These are phyloP conservation scores for Fragilariopsis cylindrus DNA, from an alignment of 108 stramenopile species.

Conservation along the genomic window DNA sequence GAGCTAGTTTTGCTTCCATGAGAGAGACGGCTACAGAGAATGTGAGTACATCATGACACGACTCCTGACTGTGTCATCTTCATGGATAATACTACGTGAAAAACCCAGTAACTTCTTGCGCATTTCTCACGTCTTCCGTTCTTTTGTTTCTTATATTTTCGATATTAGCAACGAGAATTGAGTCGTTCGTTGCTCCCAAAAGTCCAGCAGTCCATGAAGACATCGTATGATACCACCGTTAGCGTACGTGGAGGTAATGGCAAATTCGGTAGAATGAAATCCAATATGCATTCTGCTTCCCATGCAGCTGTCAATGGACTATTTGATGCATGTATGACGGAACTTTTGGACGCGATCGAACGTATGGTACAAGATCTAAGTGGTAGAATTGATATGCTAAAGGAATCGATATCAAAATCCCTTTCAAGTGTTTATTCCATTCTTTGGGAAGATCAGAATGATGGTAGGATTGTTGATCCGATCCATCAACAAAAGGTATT, in stretches of 20 bases:
- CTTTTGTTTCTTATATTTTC: constrained; percentile 22
- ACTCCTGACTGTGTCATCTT: no score
- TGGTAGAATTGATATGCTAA: constrained; percentile 20
- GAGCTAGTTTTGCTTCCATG: constrained; percentile 30
- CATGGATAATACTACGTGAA: no score
- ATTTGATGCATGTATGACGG: constrained; percentile 35
- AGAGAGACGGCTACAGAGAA: constrained; percentile 2
- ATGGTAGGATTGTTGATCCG: constrained; percentile 26
- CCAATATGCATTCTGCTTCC: constrained; percentile 20
- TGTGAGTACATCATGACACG: no score
- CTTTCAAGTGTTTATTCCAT: constrained; percentile 42
- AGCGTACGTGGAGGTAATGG: constrained; percentile 39
- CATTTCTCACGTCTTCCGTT: constrained; percentile 5
- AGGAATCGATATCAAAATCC: constrained; percentile 19
- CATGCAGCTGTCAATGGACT: constrained; percentile 23
- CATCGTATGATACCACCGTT: constrained; percentile 25
- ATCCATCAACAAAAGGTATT: constrained; percentile 29
- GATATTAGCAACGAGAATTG: constrained; percentile 38
- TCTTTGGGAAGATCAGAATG: constrained; percentile 38
- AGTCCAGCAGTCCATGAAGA: constrained; percentile 38
- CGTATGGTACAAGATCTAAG: constrained; percentile 27
- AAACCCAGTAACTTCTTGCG: no score
- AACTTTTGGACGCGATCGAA: constrained; percentile 34
- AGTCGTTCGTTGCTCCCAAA: constrained; percentile 38
- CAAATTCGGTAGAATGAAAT: constrained; percentile 43